Conservation (phyloP, 371 early-diverging fungal species). For the Mortierella sp. region DNA sequence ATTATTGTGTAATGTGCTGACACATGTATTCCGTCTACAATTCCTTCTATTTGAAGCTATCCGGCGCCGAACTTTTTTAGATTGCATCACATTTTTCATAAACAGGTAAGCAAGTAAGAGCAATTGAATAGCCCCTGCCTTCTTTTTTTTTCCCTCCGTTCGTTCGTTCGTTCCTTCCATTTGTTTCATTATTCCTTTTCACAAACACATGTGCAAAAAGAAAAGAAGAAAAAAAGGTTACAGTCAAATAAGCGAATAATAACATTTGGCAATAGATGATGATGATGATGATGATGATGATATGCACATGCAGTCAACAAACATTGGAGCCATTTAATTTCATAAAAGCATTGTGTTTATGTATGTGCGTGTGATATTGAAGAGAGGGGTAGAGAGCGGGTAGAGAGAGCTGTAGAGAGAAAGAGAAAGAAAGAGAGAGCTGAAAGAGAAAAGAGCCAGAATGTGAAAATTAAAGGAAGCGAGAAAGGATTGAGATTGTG, state of each 20-base stretch:
- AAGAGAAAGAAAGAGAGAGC: neutral
- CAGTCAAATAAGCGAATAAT: neutral
- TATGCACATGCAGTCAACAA: neutral
- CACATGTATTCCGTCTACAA: neutral
- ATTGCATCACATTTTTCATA: neutral
- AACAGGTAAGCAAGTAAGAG: too few relatives aligned
- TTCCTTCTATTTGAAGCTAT: neutral
- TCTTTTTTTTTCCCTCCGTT: neutral
- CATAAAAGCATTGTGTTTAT: neutral
- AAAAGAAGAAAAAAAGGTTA: neutral
- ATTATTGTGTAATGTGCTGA: conserved; percentile 8
- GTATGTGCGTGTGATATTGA: neutral
- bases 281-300: neutral
- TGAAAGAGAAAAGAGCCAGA: conserved; percentile 1
- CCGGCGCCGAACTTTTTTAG: neutral
- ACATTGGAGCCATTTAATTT: too few relatives aligned
- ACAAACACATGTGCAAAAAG: conserved; percentile 1
- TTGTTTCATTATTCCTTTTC: neutral
- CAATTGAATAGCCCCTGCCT: neutral
- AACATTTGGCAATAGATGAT: neutral
- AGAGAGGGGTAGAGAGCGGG: neutral
- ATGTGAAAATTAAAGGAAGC: neutral
- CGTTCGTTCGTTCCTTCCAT: neutral
- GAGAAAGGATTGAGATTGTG: neutral
- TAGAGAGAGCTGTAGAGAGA: neutral